phyloP scores from a whole-genome alignment of 2,329 filamentous ascomycete genomes.

The Colletotrichum cereale region DNA sequence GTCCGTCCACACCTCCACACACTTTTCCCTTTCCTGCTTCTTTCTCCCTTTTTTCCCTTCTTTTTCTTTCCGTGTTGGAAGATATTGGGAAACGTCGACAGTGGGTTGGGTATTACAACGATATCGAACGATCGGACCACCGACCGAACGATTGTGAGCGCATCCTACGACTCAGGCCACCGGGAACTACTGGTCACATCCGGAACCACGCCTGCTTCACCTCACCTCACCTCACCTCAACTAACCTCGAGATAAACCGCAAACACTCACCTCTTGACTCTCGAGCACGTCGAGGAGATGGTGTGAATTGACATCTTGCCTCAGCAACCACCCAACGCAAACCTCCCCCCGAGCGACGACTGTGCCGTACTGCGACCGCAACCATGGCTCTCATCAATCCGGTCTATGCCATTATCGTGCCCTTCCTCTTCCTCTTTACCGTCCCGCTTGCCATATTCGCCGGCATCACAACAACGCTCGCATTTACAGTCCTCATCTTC shows the following conservation, averaged over 20 bases:
- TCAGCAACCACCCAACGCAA: constrained; percentile 15
- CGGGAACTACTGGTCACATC: constrained; percentile 26
- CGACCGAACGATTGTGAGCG: constrained; percentile 34
- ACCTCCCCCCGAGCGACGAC: constrained; percentile 7
- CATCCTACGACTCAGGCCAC: constrained; percentile 38
- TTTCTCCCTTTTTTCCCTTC: neutral
- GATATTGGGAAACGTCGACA: constrained; percentile 19
- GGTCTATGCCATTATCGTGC: constrained; percentile 68
- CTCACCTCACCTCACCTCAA: neutral
- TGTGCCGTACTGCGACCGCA: constrained; percentile 18
- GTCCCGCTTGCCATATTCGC: constrained; percentile 74
- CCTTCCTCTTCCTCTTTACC: constrained; percentile 72
- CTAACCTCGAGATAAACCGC: constrained; percentile 14
- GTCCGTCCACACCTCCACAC: neutral
- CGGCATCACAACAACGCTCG: constrained; percentile 71
- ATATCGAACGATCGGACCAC: constrained; percentile 39
- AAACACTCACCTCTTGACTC: neutral
- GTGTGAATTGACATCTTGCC: constrained; percentile 11
- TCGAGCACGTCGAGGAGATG: constrained; percentile 23
- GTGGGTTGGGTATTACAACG: constrained; percentile 28
- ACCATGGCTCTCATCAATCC: constrained; percentile 67
- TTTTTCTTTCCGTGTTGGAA: neutral
- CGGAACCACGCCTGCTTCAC: constrained; percentile 13
- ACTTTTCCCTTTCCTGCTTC: neutral
- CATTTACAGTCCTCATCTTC: constrained; percentile 71